These are phyloP conservation scores for Daldinia eschscholtzii DNA, from an alignment of 2,329 filamentous ascomycete genomes.

Conservation along the genomic window DNA sequence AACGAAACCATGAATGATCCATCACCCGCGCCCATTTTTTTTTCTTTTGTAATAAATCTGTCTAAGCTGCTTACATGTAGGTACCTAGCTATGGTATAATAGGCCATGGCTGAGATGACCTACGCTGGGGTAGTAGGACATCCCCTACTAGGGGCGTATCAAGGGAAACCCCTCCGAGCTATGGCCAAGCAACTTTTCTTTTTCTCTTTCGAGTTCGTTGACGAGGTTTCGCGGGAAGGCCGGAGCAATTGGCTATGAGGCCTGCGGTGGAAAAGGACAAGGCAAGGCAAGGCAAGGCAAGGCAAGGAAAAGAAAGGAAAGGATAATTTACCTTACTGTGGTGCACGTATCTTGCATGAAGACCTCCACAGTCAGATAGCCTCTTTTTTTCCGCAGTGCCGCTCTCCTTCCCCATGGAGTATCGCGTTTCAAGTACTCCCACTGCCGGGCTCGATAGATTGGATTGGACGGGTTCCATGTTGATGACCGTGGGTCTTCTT, in stretches of 20 bases:
- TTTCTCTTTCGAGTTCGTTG: constrained; percentile 18
- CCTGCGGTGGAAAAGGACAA: constrained; percentile 2
- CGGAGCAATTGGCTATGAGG: background rate
- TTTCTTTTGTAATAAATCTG: constrained; percentile 2
- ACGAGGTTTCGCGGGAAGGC: constrained; percentile 31
- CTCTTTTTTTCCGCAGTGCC: constrained; percentile 27
- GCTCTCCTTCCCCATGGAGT: constrained; percentile 44
- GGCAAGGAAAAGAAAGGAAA: constrained; percentile 6
- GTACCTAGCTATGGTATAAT: background rate
- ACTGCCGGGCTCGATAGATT: constrained; percentile 41
- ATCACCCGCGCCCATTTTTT: constrained; percentile 11
- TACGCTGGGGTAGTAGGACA: background rate
- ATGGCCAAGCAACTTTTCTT: constrained; percentile 32
- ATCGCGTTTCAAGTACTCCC: constrained; percentile 39
- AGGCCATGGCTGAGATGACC: constrained; percentile 10
- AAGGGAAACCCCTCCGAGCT: constrained; percentile 24
- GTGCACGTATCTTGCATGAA: constrained; percentile 39
- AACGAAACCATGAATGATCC: constrained; percentile 32
- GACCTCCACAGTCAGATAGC: constrained; percentile 35
- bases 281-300: background rate
- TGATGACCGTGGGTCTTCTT: constrained; percentile 24
- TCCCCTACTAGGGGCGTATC: constrained; percentile 3
- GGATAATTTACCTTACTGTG: constrained; percentile 26
- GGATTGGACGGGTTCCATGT: constrained; percentile 31
- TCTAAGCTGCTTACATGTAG: constrained; percentile 9